Conservation (phyloP, 768 basidiomycete genomes). For the Brasilioporus rufonigricans region DNA sequence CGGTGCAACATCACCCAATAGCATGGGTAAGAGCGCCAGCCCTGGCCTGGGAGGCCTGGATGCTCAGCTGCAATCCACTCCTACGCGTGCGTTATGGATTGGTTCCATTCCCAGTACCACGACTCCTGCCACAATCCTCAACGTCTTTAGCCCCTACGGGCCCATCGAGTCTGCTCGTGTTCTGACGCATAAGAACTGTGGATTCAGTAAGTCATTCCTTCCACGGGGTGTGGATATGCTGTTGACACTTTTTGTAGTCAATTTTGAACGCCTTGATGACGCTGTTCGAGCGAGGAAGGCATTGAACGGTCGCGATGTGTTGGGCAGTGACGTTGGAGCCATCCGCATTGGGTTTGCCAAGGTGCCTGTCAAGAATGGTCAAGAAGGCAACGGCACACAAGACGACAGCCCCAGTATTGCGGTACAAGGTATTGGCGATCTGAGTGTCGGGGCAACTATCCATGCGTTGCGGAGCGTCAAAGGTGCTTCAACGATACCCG, state of each 20-base stretch:
- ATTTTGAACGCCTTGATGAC: slow-evolving; percentile 96
- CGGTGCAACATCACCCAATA: slow-evolving; percentile 62
- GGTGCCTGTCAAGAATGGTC: slow-evolving; percentile 87
- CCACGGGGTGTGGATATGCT: not conserved
- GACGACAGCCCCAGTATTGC: slow-evolving; percentile 65
- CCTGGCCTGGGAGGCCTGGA: slow-evolving; percentile 69
- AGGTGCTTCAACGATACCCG: slow-evolving; percentile 88
- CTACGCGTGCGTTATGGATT: slow-evolving; percentile 96
- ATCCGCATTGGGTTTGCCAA: slow-evolving; percentile 97
- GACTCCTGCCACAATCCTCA: slow-evolving; percentile 90
- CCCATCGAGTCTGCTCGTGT: slow-evolving; percentile 97
- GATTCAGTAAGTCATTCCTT: slow-evolving; percentile 60
- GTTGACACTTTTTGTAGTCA: slow-evolving; percentile 50
- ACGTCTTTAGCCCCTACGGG: slow-evolving; percentile 96
- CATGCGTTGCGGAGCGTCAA: slow-evolving; percentile 84
- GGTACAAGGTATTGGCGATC: slow-evolving; percentile 79
- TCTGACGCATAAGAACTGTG: slow-evolving; percentile 96
- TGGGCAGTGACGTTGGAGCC: slow-evolving; percentile 95
- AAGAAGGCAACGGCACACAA: slow-evolving; percentile 54
- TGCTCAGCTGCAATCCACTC: slow-evolving; percentile 84
- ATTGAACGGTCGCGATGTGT: slow-evolving; percentile 91
- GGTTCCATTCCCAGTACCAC: slow-evolving; percentile 96
- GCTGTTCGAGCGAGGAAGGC: slow-evolving; percentile 95
- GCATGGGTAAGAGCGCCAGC: slow-evolving; percentile 47
- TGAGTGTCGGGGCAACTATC: slow-evolving; percentile 86